Percentiles rank a stretch among this genome's conserved stretches.
Conservation (phyloP, 108 stramenopile species). For the Nannochloropsis salina region DNA sequence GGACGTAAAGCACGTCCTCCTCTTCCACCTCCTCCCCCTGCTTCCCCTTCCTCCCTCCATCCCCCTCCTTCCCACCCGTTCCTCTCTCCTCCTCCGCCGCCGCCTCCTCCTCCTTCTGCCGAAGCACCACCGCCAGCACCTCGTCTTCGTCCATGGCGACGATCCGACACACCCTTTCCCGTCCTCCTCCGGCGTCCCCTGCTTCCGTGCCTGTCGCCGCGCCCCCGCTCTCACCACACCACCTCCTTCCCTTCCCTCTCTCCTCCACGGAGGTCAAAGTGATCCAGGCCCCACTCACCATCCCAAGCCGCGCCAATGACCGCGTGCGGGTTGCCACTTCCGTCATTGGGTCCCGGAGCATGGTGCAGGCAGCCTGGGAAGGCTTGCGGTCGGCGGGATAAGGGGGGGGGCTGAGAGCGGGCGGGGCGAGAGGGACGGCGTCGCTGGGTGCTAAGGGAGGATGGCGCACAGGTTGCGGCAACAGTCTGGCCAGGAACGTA, state of each 20-base stretch:
- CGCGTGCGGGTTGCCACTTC: background rate
- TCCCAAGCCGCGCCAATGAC: background rate
- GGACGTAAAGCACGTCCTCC: background rate
- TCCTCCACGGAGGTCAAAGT: background rate
- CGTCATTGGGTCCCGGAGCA: background rate
- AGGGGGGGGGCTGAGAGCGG: background rate
- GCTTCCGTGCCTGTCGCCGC: too few relatives aligned
- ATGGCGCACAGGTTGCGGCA: background rate
- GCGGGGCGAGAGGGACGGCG: background rate
- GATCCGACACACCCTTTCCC: background rate
- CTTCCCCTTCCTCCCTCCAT: background rate
- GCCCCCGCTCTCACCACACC: background rate
- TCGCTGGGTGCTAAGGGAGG: background rate
- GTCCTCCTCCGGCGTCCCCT: background rate
- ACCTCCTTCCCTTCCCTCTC: background rate
- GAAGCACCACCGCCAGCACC: background rate
- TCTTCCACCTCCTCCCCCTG: background rate
- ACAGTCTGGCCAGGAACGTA: background rate
- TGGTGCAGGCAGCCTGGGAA: background rate
- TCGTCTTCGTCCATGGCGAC: background rate
- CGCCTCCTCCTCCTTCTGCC: background rate
- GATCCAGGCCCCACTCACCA: constrained; percentile 6
- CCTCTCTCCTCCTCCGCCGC: background rate
- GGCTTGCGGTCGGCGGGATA: background rate
- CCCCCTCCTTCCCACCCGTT: background rate